Base-by-base conservation (phyloP, 495 filamentous ascomycete species). In the Aspergillus carlsbadensis region DNA sequence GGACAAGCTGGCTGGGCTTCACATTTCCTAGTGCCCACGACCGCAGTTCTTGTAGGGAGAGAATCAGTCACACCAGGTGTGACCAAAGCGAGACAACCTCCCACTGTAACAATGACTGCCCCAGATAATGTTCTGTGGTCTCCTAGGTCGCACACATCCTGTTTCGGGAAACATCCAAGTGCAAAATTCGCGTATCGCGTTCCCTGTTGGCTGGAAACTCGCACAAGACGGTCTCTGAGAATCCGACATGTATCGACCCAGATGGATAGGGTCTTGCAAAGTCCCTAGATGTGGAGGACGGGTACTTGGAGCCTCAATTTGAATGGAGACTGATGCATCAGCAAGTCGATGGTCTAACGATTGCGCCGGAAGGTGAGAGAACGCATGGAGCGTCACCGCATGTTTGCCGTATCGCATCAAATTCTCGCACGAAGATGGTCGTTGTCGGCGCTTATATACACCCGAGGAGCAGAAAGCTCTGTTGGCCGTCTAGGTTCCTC, bases 221-320 rank as follows among this genome's bases (percentile, higher is more conserved):
- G 49, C 49, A 52, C 49, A 52, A 52, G 37, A 41, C 37, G 31
- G 22, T 2, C 15, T 26, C 20, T 29, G 22, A 40, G 20, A 22
- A 39, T 20, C 10, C 34, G 40, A 17, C 26, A 26, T 21, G 29
- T 54, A 24, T 54, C 21, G 35, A n/a, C 17, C 40, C 31, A 46
- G 52, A 46, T 34, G 15, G 1, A 45, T 36, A 46, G n/a, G 52
- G 42, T 45, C 40, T 42, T 36, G 13, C 17, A 54, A 35, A 34
- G 14, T 14, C 40, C 29, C 33, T 15, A 18, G 26, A 20, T 45
- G 40, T 54, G 40, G 40, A 54, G 52, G 24, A 36, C 52, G 17
- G 29, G n/a, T 54, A 10, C 17, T 46, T 44, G 20, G 41, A 52
- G 49, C 49, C 37, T 52, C 37, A 40, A 41, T 52, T 52, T 42